These are phyloP conservation scores for Fusarium acutatum DNA, from an alignment of 2,329 filamentous ascomycete genomes.

Conservation along the genomic window DNA sequence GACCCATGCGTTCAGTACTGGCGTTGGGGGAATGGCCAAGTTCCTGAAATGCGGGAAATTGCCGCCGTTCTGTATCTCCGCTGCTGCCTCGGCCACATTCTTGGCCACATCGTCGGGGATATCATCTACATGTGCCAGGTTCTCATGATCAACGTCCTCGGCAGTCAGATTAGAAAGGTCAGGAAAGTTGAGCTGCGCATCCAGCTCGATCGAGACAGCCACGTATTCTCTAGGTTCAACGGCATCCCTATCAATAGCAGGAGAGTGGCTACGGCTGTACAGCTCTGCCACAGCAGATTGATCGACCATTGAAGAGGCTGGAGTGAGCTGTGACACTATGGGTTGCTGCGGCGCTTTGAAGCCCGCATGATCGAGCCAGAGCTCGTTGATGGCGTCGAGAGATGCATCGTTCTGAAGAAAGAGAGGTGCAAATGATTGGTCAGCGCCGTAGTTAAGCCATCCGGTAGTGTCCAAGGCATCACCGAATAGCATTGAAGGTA, in stretches of 20 bases:
- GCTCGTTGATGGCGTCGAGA: background rate
- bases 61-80: background rate
- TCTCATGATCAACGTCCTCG: background rate
- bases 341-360: background rate
- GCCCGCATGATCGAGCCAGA: background rate
- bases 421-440: background rate
- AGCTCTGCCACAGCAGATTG: background rate
- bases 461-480: background rate
- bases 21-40: background rate
- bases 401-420: background rate
- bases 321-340: background rate
- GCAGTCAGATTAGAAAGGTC: background rate
- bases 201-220: background rate
- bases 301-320: background rate
- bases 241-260: background rate
- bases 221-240: conserved; percentile 1
- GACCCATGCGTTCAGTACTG: background rate
- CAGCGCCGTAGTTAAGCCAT: background rate
- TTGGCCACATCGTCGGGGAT: background rate
- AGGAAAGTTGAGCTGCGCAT: background rate
- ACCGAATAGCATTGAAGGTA: background rate
- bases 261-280: background rate
- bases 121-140: background rate
- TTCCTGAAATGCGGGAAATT: conserved; percentile 1
- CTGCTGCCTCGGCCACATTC: background rate